Evolutionary conservation across 495 filamentous ascomycete species (phyloP).

Genomic region (Tuber brumale): DNA sequence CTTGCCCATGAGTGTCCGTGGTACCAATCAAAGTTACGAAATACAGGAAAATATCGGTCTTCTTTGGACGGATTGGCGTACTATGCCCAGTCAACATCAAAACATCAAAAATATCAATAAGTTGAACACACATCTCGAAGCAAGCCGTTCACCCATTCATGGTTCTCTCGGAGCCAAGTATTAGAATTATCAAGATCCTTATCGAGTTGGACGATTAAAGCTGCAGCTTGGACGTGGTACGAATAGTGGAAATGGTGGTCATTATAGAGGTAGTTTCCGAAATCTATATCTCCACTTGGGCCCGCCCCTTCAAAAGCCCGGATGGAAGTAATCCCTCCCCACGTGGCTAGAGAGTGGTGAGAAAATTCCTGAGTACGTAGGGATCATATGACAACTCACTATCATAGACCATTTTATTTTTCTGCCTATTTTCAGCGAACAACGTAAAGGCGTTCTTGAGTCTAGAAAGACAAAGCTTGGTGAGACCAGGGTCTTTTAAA

Average conservation of each 20-base stretch:
- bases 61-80: slow-evolving; percentile 60
- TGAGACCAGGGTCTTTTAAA: slow-evolving; percentile 49
- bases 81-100: neutral
- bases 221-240: slow-evolving; percentile 83
- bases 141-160: slow-evolving; percentile 51
- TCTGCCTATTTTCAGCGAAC: slow-evolving; percentile 69
- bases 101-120: neutral
- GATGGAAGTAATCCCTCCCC: slow-evolving; percentile 78
- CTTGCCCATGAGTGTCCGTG: slow-evolving; percentile 93
- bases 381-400: slow-evolving; percentile 70
- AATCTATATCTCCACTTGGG: slow-evolving; percentile 42
- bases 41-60: slow-evolving; percentile 76
- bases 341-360: slow-evolving; percentile 64
- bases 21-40: slow-evolving; percentile 82
- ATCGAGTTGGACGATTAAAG: slow-evolving; percentile 77
- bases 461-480: slow-evolving; percentile 48
- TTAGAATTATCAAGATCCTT: slow-evolving; percentile 42
- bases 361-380: slow-evolving; percentile 64
- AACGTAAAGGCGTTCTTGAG: slow-evolving; percentile 54
- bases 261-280: slow-evolving; percentile 57
- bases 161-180: slow-evolving; percentile 52
- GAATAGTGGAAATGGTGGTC: slow-evolving; percentile 82
- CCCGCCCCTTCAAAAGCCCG: slow-evolving; percentile 67
- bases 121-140: slow-evolving; percentile 55
- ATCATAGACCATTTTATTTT: slow-evolving; percentile 72